Percentiles rank a stretch among this genome's conserved stretches.
These are phyloP conservation scores for Trichoderma hamatum DNA, from an alignment of 2,329 filamentous ascomycete genomes.

Conservation along the genomic window DNA sequence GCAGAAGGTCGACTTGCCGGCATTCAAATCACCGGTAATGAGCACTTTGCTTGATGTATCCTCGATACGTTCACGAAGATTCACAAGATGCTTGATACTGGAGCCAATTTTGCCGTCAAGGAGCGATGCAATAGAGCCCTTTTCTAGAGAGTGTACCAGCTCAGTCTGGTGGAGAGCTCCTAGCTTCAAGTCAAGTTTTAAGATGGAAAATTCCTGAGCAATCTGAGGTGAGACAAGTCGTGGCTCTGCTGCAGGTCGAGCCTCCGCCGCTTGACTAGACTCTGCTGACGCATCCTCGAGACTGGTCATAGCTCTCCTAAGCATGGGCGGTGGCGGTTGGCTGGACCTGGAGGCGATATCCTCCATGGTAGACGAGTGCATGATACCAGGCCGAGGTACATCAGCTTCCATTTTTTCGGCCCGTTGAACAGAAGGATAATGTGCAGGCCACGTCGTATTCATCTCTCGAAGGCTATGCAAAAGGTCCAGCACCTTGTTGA, in stretches of 20 bases:
- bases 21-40: slow-evolving; percentile 93
- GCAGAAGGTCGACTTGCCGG: slow-evolving; percentile 98
- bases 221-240: slow-evolving; percentile 89
- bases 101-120: slow-evolving; percentile 93
- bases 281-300: slow-evolving; percentile 62
- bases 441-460: slow-evolving; percentile 90
- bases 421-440: slow-evolving; percentile 84
- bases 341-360: slow-evolving; percentile 46
- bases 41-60: slow-evolving; percentile 97
- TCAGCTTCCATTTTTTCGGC: slow-evolving; percentile 51
- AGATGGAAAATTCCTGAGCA: slow-evolving; percentile 90
- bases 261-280: slow-evolving; percentile 72
- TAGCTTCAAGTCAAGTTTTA: slow-evolving; percentile 93
- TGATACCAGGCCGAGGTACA: slow-evolving; percentile 62
- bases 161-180: slow-evolving; percentile 84
- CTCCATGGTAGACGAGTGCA: slow-evolving; percentile 63
- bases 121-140: slow-evolving; percentile 84
- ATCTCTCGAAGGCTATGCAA: slow-evolving; percentile 82
- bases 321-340: slow-evolving; percentile 51
- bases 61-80: slow-evolving; percentile 89
- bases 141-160: slow-evolving; percentile 92
- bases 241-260: slow-evolving; percentile 67
- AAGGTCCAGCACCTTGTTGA: slow-evolving; percentile 82
- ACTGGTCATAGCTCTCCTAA: slow-evolving; percentile 67
- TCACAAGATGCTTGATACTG: slow-evolving; percentile 86